These are phyloP conservation scores for Pseudocercospora ulei DNA, from an alignment of 2,329 filamentous ascomycete genomes.

Conservation along the genomic window DNA sequence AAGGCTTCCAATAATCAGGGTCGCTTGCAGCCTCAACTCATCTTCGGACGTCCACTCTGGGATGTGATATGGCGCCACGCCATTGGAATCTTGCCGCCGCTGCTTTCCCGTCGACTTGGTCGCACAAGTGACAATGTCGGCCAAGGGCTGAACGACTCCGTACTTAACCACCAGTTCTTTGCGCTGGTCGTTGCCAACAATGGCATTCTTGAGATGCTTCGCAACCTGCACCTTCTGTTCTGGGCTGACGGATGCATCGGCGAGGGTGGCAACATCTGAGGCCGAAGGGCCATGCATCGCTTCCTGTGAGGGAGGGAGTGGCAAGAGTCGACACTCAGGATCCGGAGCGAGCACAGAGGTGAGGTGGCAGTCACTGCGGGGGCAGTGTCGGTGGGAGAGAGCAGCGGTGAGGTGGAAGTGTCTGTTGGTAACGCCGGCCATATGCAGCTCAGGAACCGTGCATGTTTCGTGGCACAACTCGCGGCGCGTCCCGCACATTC, in stretches of 20 bases:
- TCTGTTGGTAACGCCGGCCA: background rate
- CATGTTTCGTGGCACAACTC: too few relatives aligned
- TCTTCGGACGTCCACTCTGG: conserved; percentile 52
- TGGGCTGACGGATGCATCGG: conserved; percentile 21
- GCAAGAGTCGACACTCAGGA: background rate
- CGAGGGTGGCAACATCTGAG: conserved; percentile 18
- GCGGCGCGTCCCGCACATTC: too few relatives aligned
- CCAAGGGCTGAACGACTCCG: conserved; percentile 57
- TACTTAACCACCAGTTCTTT: conserved; percentile 69
- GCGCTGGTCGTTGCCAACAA: conserved; percentile 75
- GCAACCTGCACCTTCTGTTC: conserved; percentile 48
- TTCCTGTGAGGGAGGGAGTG: too few relatives aligned
- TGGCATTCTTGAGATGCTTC: conserved; percentile 71
- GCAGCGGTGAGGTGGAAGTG: background rate
- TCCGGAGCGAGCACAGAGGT: background rate
- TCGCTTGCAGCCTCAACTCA: conserved; percentile 62
- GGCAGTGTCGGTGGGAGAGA: background rate
- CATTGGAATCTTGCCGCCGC: conserved; percentile 44
- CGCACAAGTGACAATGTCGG: conserved; percentile 43
- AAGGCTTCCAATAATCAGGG: conserved; percentile 74
- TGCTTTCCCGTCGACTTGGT: conserved; percentile 40
- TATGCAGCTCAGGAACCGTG: background rate
- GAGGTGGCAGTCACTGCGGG: too few relatives aligned
- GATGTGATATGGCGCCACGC: conserved; percentile 31
- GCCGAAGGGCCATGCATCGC: background rate